Percentiles rank a stretch among this genome's conserved stretches.
These are phyloP conservation scores for Mucor velutinosus DNA, from an alignment of 371 early-diverging fungal genomes.

Conservation along the genomic window DNA sequence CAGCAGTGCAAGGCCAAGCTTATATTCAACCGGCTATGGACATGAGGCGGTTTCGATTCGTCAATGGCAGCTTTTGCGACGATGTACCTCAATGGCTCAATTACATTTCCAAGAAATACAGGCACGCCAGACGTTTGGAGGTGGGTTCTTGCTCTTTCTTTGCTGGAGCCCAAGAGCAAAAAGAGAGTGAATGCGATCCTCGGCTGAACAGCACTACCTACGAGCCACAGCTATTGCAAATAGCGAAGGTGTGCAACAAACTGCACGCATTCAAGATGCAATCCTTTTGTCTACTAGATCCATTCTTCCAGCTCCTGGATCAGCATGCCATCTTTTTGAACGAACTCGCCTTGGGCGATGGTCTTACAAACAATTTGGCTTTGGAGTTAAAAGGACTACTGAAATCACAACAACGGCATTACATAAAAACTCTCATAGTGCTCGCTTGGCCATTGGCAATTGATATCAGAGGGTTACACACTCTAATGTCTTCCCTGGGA, in stretches of 20 bases:
- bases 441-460: background rate
- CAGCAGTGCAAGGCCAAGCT: background rate
- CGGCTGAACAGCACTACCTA: background rate
- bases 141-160: background rate
- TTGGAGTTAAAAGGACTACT: background rate
- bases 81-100: background rate
- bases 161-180: background rate
- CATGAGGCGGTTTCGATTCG: background rate
- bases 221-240: background rate
- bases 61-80: background rate
- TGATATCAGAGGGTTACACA: background rate
- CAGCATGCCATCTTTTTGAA: background rate
- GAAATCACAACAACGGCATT: background rate
- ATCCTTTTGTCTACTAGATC: background rate
- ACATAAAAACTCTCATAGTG: background rate
- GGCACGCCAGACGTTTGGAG: background rate
- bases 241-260: background rate
- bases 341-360: background rate
- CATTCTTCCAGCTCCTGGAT: background rate
- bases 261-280: background rate
- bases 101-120: conserved; percentile 5
- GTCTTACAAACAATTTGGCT: background rate
- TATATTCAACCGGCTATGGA: background rate
- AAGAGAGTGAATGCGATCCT: background rate
- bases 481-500: background rate